Conservation (phyloP, 192 early-diverging fungal species). For the Cetraspora pellucida region DNA sequence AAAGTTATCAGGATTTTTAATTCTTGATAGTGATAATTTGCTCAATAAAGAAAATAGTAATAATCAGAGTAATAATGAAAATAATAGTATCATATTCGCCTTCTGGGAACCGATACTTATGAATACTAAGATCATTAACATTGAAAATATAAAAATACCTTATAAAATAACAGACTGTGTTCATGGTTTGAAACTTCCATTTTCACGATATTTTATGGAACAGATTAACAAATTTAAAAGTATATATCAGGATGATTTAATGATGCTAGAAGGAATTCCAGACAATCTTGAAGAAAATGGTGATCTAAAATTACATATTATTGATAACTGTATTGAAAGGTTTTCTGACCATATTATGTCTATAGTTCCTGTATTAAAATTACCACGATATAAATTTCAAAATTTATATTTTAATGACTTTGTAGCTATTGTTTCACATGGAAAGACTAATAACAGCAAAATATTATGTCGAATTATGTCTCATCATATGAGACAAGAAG, state of each 20-base stretch:
- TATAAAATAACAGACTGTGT: neutral
- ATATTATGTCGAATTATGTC: neutral
- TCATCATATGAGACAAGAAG: constrained; percentile 1
- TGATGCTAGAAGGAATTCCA: neutral
- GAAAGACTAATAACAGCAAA: neutral
- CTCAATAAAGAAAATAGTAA: neutral
- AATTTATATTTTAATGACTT: constrained; percentile 32
- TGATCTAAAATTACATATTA: constrained; percentile 3
- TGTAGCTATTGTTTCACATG: constrained; percentile 8
- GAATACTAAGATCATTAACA: constrained; percentile 27
- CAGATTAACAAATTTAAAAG: constrained; percentile 26
- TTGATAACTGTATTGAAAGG: neutral
- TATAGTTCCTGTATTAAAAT: neutral
- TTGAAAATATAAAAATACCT: constrained; percentile 13
- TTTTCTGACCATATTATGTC: neutral
- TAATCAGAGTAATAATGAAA: constrained; percentile 11
- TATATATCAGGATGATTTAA: constrained; percentile 16
- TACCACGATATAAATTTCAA: neutral
- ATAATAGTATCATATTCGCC: neutral
- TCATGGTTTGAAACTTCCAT: constrained; percentile 27
- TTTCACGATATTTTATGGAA: constrained; percentile 31
- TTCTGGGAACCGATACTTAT: neutral
- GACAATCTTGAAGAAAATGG: constrained; percentile 27
- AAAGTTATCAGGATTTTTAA: constrained; percentile 17
- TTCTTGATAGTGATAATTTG: neutral